Base-by-base conservation (phyloP, 352 stramenopile genomes). In the Phytopythium sindhum region DNA sequence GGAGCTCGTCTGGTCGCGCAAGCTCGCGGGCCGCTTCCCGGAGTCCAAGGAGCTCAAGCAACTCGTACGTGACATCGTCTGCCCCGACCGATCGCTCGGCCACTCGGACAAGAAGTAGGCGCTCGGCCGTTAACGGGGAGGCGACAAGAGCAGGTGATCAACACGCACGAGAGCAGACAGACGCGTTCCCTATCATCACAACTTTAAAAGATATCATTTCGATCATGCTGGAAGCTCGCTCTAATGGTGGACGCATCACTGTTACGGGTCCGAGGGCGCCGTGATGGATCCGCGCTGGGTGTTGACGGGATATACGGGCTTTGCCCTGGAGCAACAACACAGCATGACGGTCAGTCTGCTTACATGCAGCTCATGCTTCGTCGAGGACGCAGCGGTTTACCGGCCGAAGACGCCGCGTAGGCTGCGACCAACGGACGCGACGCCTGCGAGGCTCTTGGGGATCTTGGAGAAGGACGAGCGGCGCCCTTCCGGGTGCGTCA, bases 31-130 rank as follows among this genome's bases (percentile, higher is more conserved):
- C 8, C 69, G 83, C 52, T 98, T 98, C 74, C 94, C 94, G 2
- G 89, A 98, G 70, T 83, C 88, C 47, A 96, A 97, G 68, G 88
- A 97, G 74, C 65, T 98, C 44, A 98, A 98, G 74, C 91, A 97
- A 69, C 73, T 92, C 56, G 76, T 98, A 62, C 88, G 94, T 42
- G 93, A 98, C 73, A 57, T 80, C 61, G 83, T 98, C 58, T 77
- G 73, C 33, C 93, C 93, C 1, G 76, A 92, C 23, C 84, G 84
- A 45, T 82, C 72, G n/a, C 81, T 98, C 35, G 92, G 92, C 26
- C 91, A 91, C 68, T 94, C 83, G 56, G 83, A 92, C 67, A 90
- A 88, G 67, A 87, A 77, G 63, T 44, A 59, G 26, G 14, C n/a
- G 37, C n/a, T 39, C n/a, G n/a, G 33, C 3, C 7, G 33, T 39